These are phyloP conservation scores for Fusarium solani-melongenae DNA, from an alignment of 2,329 filamentous ascomycete species.

Conservation along the genomic window DNA sequence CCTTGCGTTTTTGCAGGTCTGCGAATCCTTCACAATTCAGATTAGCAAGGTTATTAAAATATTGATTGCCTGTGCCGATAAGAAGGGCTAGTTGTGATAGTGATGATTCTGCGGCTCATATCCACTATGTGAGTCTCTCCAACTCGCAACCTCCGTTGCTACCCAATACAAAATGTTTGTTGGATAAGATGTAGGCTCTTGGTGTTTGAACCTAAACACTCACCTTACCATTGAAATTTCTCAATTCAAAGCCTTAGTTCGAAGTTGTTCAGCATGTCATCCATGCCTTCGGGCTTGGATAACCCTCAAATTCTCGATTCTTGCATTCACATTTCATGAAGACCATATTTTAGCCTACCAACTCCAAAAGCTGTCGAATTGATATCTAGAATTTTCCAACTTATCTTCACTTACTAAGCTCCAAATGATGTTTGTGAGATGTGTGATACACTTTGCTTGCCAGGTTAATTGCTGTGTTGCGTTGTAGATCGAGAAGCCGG, in stretches of 20 bases:
- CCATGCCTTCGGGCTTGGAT: too few relatives aligned
- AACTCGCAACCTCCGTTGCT: neutral
- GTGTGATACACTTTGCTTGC: neutral
- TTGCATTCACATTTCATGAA: too few relatives aligned
- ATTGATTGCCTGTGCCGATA: neutral
- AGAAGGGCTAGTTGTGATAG: neutral
- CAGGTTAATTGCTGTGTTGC: neutral
- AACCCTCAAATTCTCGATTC: too few relatives aligned
- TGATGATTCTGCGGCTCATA: neutral
- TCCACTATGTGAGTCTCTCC: too few relatives aligned
- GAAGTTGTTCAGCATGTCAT: too few relatives aligned
- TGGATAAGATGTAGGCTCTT: neutral
- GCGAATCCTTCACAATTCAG: neutral
- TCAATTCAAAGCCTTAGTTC: too few relatives aligned
- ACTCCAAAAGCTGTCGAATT: neutral
- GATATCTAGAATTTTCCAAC: too few relatives aligned
- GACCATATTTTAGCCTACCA: neutral
- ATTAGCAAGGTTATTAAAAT: neutral
- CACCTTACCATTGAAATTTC: too few relatives aligned
- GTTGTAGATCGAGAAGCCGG: slow-evolving; percentile 42
- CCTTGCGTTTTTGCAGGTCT: too few relatives aligned
- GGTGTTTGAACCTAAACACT: neutral
- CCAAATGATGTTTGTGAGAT: neutral
- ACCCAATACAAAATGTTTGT: neutral
- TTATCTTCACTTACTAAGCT: neutral